Base-by-base conservation (phyloP, 2,329 filamentous ascomycete genomes). In the Colletotrichum trifolii region DNA sequence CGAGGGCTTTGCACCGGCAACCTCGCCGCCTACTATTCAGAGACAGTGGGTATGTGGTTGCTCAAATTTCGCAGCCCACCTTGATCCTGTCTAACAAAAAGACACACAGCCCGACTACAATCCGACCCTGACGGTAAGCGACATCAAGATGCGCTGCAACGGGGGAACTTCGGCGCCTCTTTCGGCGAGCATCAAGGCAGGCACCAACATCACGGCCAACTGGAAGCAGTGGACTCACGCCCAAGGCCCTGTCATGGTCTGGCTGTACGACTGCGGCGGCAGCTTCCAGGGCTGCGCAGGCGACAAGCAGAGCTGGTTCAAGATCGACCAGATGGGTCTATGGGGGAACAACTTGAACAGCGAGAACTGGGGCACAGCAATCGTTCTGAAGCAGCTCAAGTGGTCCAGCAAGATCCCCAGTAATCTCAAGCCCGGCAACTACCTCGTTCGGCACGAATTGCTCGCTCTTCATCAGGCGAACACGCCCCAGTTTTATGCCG, bases 161-260 rank as follows among this genome's bases (percentile, higher is more conserved):
- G 84, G 83, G 56, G 84, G 85, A 62, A 78, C 80, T 61, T 78
- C 82, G 34, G 79, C 84, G 7, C 75, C 76, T 1, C 72, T 82
- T 6, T 75, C 74, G 39, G 85, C 82, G 1, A 75, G 77, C 38
- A 74, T 85, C 63, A 73, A 77, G 6, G 82, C 85, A 6, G 85
- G 85, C 40, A 69, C 74, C 15, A 80, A 76, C 48, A 75, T 87
- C 56, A 82, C 81, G 9, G 82, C 84, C 13, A 74, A 80, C 68
- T 87, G 84, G 84, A 72, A 74, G 43, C 85, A 87, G 72, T 87
- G 85, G 85, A 87, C 85, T 0, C 85, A 87, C 71, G 74, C 79
- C 60, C 85, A 87, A 70, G 85, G 85, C 1, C 85, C 85, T 13
- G 83, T 88, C 45, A 84, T 87, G 79, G 85, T 88, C 2, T 87